phyloP scores from a whole-genome alignment of 345 rosid genomes.

The Conringia planisiliqua region DNA sequence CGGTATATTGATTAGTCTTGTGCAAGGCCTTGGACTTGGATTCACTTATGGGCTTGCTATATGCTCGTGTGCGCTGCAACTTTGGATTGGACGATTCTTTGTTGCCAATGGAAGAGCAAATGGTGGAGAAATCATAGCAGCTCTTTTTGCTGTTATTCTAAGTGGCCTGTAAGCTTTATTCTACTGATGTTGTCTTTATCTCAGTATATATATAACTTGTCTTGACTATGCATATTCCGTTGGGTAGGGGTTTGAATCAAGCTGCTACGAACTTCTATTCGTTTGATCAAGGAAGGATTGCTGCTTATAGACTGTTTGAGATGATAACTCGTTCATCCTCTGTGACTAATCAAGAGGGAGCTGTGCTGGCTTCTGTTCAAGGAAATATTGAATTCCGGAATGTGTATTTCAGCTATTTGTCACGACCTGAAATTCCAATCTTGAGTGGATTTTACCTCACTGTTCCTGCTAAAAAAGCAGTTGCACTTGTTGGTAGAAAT shows the following conservation, averaged over 20 bases:
- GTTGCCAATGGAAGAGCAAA: constrained; percentile 53
- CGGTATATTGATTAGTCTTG: constrained; percentile 90
- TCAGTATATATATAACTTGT: constrained; percentile 23
- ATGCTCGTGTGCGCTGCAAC: constrained; percentile 95
- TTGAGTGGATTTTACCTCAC: constrained; percentile 96
- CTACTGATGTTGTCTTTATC: constrained; percentile 15
- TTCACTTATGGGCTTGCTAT: constrained; percentile 98
- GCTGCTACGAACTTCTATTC: constrained; percentile 98
- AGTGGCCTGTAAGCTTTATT: constrained; percentile 87
- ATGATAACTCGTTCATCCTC: constrained; percentile 93
- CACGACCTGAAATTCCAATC: constrained; percentile 97
- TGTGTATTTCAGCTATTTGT: constrained; percentile 95
- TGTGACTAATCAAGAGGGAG: constrained; percentile 68
- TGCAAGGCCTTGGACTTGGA: constrained; percentile 99
- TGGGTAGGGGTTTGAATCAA: constrained; percentile 84
- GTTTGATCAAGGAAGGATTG: constrained; percentile 97
- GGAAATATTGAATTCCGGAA: constrained; percentile 96
- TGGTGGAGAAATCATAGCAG: constrained; percentile 91
- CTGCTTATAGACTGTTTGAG: constrained; percentile 95
- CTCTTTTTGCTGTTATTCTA: constrained; percentile 86
- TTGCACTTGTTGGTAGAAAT: constrained; percentile 98
- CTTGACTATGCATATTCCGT: constrained; percentile 25
- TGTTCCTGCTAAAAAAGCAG: constrained; percentile 89
- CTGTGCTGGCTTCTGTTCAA: constrained; percentile 48
- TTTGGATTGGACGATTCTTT: constrained; percentile 91